Evolutionary conservation across 2,329 filamentous ascomycete species (phyloP), one percentile per base, ranked within the genome.

Genomic region (Xylaria sp.): DNA sequence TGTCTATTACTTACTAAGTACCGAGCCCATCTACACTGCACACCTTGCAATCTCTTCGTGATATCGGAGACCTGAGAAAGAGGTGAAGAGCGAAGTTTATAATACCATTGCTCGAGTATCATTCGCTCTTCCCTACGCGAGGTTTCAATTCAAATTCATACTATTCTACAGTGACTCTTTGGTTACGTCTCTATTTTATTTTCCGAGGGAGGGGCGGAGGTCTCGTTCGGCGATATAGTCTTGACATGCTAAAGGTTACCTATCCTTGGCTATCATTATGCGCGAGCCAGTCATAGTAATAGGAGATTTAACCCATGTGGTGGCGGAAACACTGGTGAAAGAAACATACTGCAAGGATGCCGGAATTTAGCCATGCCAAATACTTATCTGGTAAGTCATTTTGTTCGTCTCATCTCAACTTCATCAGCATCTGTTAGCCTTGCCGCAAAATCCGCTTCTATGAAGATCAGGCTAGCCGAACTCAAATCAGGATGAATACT

Each of bases 261-360:
- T 28, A 23, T 23, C 23, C 18, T 34, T 58, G 25, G 7, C 51
- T 3, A 5, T 51, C 34, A 3, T 55, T 56, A 67, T 56, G 20
- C 31, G n/a, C 12, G 18, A 44, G 25, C 50, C 20, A 62, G 52
- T 58, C 46, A 28, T 41, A 51, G 8, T 25, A 63, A 18, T 23
- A 37, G 58, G 65, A 37, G 20, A 59, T 46, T 63, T 44, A 41
- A 23, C 59, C 60, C 55, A 63, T 48, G 65, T 67, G 65, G 46
- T 12, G 34, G 20, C 46, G 25, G 46, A 55, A 46, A 54, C 50
- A 48, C 10, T 28, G 37, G 10, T 10, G 25, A 28, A 46, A 31
- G 28, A 67, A 67, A 67, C 60, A 50, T 59, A 39, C 48, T 59
- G 10, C 50, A 18, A 39, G 48, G 41, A 44, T 55, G 28, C 28